Evolutionary conservation across 2,329 filamentous ascomycete genomes (phyloP).

Genomic region (Fusarium hostae): DNA sequence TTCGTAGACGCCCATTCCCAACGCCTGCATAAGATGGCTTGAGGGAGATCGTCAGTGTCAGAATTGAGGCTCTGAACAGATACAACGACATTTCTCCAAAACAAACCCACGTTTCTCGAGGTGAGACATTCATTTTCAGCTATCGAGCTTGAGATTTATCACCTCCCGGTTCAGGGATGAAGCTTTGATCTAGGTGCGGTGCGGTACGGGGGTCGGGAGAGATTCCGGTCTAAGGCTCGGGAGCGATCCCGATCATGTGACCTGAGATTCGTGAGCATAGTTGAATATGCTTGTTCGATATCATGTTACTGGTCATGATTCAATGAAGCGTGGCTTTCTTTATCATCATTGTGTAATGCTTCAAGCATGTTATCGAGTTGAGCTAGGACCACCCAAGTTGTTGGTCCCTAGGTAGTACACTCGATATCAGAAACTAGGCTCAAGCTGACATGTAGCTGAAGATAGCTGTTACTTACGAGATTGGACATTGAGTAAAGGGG

Average conservation of each 20-base stretch:
- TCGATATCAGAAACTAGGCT: background rate
- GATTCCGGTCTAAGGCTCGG: background rate
- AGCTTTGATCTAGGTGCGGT: background rate
- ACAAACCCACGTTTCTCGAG: background rate
- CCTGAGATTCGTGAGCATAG: background rate
- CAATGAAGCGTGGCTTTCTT: background rate
- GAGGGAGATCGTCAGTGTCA: conserved; percentile 72
- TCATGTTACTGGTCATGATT: background rate
- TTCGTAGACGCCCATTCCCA: conserved; percentile 67
- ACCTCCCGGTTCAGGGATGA: conserved; percentile 14
- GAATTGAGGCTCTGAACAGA: conserved; percentile 64
- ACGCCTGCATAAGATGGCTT: conserved; percentile 66
- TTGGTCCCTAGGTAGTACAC: background rate
- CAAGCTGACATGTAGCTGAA: background rate
- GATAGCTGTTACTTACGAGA: background rate
- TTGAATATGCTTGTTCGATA: background rate
- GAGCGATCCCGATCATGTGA: conserved; percentile 24
- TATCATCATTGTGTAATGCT: background rate
- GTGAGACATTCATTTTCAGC: background rate
- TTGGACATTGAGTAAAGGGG: background rate
- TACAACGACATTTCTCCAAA: conserved; percentile 44
- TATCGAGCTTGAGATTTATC: background rate
- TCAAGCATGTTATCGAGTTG: background rate
- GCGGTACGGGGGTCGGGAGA: conserved; percentile 1
- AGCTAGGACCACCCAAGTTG: background rate